Percentiles rank a stretch among this genome's conserved stretches.
Conservation (phyloP, 495 filamentous ascomycete genomes). For the Pseudoneurospora amorphoporcata region DNA sequence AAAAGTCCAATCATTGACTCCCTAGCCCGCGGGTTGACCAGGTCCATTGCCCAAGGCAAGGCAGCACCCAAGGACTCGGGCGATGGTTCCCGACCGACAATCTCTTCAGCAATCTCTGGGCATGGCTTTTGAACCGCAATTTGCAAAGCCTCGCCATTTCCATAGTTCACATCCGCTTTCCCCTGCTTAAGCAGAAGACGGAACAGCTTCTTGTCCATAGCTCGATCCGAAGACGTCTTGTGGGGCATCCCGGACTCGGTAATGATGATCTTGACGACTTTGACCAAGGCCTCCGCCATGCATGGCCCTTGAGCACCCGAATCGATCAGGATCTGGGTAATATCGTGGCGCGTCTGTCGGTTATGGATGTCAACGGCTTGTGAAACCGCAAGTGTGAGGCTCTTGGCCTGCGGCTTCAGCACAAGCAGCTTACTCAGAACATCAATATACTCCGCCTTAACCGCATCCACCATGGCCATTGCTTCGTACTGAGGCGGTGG, state of each 20-base stretch:
- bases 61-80: conserved; percentile 17
- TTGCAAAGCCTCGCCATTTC: conserved; percentile 25
- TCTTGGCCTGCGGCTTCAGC: conserved; percentile 9
- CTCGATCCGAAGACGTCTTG: background rate
- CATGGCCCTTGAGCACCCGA: conserved; percentile 16
- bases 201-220: conserved; percentile 22
- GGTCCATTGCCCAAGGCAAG: conserved; percentile 15
- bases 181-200: conserved; percentile 28
- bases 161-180: conserved; percentile 31
- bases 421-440: conserved; percentile 15
- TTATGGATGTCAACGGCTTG: conserved; percentile 14
- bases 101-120: conserved; percentile 22
- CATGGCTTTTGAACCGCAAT: conserved; percentile 22
- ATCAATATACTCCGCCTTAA: conserved; percentile 13
- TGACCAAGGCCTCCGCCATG: conserved; percentile 16
- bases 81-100: conserved; percentile 21
- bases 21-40: conserved; percentile 6
- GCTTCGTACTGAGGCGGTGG: conserved; percentile 12
- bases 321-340: conserved; percentile 9
- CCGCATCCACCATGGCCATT: conserved; percentile 16
- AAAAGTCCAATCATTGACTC: conserved; percentile 2
- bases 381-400: conserved; percentile 13
- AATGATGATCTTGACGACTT: conserved; percentile 9
- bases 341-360: conserved; percentile 7
- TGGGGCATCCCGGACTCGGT: background rate